Evolutionary conservation across 148 eudicot species (phyloP), one percentile per base, ranked within the genome.

Genomic region (Cornus kousa): DNA sequence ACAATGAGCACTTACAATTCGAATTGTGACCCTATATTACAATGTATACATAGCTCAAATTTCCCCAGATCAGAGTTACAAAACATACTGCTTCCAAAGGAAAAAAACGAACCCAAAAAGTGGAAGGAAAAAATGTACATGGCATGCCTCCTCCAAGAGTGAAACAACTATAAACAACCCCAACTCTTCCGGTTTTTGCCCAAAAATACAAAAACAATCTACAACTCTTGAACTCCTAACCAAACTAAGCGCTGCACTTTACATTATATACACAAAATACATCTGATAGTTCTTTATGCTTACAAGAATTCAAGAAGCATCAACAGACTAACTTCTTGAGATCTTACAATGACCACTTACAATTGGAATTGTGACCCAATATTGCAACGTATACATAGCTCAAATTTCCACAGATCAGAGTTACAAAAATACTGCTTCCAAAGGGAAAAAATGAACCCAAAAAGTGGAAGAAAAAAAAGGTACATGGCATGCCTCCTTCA

Each of bases 241-340:
- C 28, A 53, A 35, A 65, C 62, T 11, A 2, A 24, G 43, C 31
- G 28, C 6, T 40, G 33, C 48, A 66, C 59, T 79, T 55, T 72
- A 66, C 53, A 79, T 60, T 39, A 65, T 48, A 53, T 40, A 24
- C 43, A 76, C 13, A 32, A 11, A 67, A 62, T 64, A 79, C 81
- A 72, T 72, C 32, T 39, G 32, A 79, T 2, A 17, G 35, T 46
- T 60, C 55, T 7, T 20, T 23, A 33, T 16, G 70, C 22, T 28
- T 78, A 62, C 60, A 62, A 35, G 62, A 33, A 40, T 40, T 20
- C 28, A 60, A 64, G 76, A 19, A 2, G 64, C 50, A 66, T 22
- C 59, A 68, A 68, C 28, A 28, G 28, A 28, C 28, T 28, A 28
- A 28, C 28, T 28, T 28, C 28, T 28, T 28, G 28, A 28, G 28